Evolutionary conservation across 768 basidiomycete species (phyloP).

Genomic region (Amanita exitialis): DNA sequence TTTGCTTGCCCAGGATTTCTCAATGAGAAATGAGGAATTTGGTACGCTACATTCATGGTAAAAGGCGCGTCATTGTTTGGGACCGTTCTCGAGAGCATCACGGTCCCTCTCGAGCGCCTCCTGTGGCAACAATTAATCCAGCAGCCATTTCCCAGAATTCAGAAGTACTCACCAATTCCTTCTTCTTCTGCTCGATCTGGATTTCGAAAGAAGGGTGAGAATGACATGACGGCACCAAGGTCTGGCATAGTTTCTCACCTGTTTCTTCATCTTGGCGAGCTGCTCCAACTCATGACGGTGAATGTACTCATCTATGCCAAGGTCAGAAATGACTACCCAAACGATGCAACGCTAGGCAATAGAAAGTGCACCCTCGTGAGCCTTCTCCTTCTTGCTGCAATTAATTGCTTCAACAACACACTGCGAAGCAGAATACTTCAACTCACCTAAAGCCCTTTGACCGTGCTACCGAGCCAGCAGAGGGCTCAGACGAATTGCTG

Average conservation of each 20-base stretch:
- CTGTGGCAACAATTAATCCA: conserved; percentile 8
- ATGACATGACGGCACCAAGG: not conserved
- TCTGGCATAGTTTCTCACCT: conserved; percentile 24
- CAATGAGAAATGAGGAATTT: not conserved
- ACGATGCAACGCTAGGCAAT: not conserved
- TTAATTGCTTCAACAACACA: conserved; percentile 7
- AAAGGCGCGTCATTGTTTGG: not conserved
- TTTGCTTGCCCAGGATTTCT: not conserved
- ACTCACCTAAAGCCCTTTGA: conserved; percentile 43
- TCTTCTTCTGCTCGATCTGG: conserved; percentile 21
- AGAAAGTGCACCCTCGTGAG: conserved; percentile 29
- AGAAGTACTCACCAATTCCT: conserved; percentile 15
- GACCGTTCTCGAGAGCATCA: conserved; percentile 10
- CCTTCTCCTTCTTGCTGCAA: conserved; percentile 52
- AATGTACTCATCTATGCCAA: conserved; percentile 40
- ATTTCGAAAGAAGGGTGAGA: not conserved
- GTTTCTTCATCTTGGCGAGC: conserved; percentile 39
- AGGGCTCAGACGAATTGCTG: conserved; percentile 20
- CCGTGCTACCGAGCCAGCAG: conserved; percentile 43
- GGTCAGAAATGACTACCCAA: not conserved
- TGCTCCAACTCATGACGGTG: conserved; percentile 42
- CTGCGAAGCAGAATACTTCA: not conserved
- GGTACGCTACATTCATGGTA: not conserved
- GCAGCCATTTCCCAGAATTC: not conserved
- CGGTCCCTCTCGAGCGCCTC: conserved; percentile 14